These are phyloP conservation scores for Euphrasia arctica DNA, from an alignment of 305 asterid species.

Conservation along the genomic window DNA sequence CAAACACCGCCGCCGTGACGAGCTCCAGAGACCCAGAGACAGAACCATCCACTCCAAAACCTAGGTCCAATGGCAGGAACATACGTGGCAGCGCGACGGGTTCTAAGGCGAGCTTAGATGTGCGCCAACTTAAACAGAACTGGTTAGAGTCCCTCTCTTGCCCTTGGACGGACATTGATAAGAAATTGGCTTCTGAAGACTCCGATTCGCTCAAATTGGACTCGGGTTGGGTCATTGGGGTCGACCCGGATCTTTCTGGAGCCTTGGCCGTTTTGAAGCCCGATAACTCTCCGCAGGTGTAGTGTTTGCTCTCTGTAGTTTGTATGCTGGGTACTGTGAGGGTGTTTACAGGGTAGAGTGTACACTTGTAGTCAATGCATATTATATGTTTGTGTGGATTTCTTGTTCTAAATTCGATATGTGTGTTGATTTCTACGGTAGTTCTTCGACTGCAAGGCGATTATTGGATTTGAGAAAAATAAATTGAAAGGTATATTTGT, in stretches of 20 bases:
- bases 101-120: constrained; percentile 38
- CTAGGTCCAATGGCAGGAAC: constrained; percentile 28
- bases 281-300: constrained; percentile 62
- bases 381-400: background rate
- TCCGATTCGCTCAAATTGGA: constrained; percentile 31
- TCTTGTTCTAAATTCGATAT: background rate
- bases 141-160: constrained; percentile 76
- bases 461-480: constrained; percentile 8
- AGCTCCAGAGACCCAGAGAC: constrained; percentile 19
- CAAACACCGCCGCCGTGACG: constrained; percentile 31
- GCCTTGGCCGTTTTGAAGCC: constrained; percentile 84
- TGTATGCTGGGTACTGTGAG: constrained; percentile 5
- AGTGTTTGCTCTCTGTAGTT: constrained; percentile 4
- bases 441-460: background rate
- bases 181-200: constrained; percentile 18
- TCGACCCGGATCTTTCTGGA: constrained; percentile 91
- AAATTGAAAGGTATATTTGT: background rate
- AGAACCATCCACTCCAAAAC: constrained; percentile 33
- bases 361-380: constrained; percentile 16
- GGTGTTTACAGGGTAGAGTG: constrained; percentile 15
- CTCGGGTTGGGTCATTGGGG: constrained; percentile 71
- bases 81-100: constrained; percentile 27
- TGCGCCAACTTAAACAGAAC: constrained; percentile 51
- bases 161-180: constrained; percentile 40
- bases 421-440: background rate